Evolutionary conservation across 257 asterid genomes (phyloP), one percentile per base, ranked within the genome.

Genomic region (Solanum sejunctum): DNA sequence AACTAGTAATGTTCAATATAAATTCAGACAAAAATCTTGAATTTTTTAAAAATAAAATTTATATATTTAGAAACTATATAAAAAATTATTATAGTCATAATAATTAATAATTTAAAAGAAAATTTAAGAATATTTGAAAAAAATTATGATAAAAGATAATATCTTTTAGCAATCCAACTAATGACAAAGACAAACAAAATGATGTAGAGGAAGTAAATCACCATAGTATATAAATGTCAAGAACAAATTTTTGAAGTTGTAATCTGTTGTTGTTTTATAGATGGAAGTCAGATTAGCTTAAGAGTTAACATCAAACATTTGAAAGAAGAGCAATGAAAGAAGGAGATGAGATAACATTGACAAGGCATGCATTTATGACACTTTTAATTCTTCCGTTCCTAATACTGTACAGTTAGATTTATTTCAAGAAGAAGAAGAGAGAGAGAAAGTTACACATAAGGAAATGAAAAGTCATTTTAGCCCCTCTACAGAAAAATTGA

Each of bases 351-450:
- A 56, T 6, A 10, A 75, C 52, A 80, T 85, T 60, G 77, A 18
- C 69, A 52, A 84, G 72, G 75, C 64, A 57, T 85, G 80, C 80
- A 75, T 85, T 89, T 81, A 83, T 85, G 84, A 84, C 75, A 69
- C 12, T 75, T 83, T 75, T 77, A 49, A 57, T 58, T 72, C 69
- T 81, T 66, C 54, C 51, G 66, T 12, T 64, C 52, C 85, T 61
- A 89, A 84, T 77, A 85, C 91, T 88, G 89, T 88, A 89, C 87
- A 86, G 84, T 72, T 57, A 73, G 86, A 72, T 63, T 87, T 83
- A 80, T 80, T 85, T 56, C 61, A 82, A 11, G 28, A 17, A 32
- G 47, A 66, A 13, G 36, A 32, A 32, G 36, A 32, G 12, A 66
- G 20, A 20, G 36, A 20, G 70, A 83, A 72, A 36, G 51, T 55